These are phyloP conservation scores for Mycena capillaripes DNA, from an alignment of 768 basidiomycete genomes.

Conservation along the genomic window DNA sequence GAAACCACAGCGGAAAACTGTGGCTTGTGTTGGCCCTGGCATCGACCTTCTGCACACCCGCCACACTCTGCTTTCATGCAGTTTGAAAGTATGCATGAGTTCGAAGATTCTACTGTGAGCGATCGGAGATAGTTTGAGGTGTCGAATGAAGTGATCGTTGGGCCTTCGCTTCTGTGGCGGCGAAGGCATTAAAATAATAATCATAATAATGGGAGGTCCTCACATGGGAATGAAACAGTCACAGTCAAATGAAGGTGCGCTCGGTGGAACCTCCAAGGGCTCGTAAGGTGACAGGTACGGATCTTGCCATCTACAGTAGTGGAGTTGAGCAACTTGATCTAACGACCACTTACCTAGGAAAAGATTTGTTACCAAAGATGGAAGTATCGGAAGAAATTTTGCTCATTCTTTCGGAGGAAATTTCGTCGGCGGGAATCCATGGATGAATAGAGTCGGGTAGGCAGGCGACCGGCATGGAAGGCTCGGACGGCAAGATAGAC, in stretches of 20 bases:
- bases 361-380: neutral
- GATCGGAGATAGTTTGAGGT: no score
- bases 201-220: neutral
- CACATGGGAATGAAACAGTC: slow-evolving; percentile 8
- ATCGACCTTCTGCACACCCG: no score
- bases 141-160: no score
- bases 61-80: no score
- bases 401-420: neutral
- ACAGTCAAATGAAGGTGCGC: no score
- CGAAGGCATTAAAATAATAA: no score
- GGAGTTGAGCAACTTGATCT: neutral
- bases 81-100: no score
- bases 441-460: neutral
- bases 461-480: neutral
- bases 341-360: neutral
- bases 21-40: no score
- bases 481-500: neutral
- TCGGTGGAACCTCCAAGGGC: no score
- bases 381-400: neutral
- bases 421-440: neutral
- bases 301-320: neutral
- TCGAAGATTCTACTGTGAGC: no score
- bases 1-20: neutral
- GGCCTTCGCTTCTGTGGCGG: no score
- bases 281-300: neutral